Evolutionary conservation across 2,329 filamentous ascomycete species (phyloP).

Genomic region (Colletotrichum tanaceti): DNA sequence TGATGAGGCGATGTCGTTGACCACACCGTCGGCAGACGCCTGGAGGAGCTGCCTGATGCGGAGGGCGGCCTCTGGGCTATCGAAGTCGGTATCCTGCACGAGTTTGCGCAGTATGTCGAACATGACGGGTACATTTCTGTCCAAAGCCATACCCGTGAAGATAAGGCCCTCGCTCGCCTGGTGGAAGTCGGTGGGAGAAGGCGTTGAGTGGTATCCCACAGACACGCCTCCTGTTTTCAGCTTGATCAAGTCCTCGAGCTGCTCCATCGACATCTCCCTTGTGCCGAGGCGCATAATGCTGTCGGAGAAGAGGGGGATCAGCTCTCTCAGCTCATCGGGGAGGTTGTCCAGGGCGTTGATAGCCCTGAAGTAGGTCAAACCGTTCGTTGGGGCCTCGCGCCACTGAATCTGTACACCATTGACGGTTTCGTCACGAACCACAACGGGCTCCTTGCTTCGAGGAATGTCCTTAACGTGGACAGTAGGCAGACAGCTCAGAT

Average conservation of each 20-base stretch:
- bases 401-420: slow-evolving; percentile 81
- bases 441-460: slow-evolving; percentile 72
- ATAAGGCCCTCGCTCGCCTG: slow-evolving; percentile 83
- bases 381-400: slow-evolving; percentile 94
- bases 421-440: slow-evolving; percentile 72
- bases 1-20: slow-evolving; percentile 91
- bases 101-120: slow-evolving; percentile 85
- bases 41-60: slow-evolving; percentile 90
- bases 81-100: slow-evolving; percentile 89
- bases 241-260: slow-evolving; percentile 95
- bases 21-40: slow-evolving; percentile 85
- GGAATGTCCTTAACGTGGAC: slow-evolving; percentile 92
- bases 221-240: slow-evolving; percentile 93
- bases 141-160: slow-evolving; percentile 87
- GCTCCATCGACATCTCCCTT: slow-evolving; percentile 87
- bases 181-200: slow-evolving; percentile 78
- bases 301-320: slow-evolving; percentile 92
- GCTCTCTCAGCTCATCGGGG: slow-evolving; percentile 83
- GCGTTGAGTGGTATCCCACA: slow-evolving; percentile 84
- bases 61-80: slow-evolving; percentile 80
- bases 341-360: slow-evolving; percentile 83
- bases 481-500: slow-evolving; percentile 88
- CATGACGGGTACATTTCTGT: slow-evolving; percentile 91
- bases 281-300: slow-evolving; percentile 94
- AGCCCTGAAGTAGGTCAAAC: slow-evolving; percentile 93